A percentile compares a stretch with the other conserved stretches of the same genome.
These are phyloP conservation scores for Artemisia argyi DNA, from an alignment of 129 eudicot species.

Conservation along the genomic window DNA sequence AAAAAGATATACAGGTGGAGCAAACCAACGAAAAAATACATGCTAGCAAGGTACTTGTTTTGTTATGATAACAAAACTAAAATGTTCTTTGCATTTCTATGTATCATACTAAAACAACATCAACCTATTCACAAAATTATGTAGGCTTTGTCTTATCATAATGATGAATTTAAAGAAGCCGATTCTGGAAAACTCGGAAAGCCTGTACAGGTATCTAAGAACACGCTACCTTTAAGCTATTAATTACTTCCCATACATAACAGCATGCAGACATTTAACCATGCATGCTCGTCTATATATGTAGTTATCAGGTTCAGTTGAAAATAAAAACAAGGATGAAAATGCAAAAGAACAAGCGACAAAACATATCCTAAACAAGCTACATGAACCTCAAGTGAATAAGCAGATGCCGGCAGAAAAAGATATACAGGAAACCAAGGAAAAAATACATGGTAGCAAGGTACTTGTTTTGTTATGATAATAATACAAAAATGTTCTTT, in stretches of 20 bases:
- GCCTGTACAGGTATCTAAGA: slow-evolving; percentile 47
- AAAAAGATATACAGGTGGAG: too few species aligned
- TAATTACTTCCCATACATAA: background rate
- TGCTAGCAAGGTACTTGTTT: too few species aligned
- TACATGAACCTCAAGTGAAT: too few species aligned
- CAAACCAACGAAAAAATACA: too few species aligned
- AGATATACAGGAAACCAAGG: too few species aligned
- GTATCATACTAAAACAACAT: slow-evolving; percentile 23
- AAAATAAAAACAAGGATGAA: slow-evolving; percentile 60
- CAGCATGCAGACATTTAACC: background rate
- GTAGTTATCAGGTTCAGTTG: slow-evolving; percentile 74
- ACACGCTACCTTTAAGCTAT: background rate
- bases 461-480: too few species aligned
- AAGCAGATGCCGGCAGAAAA: too few species aligned
- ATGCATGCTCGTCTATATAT: slow-evolving; percentile 14
- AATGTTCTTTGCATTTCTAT: too few species aligned
- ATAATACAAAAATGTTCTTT: too few species aligned
- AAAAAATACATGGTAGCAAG: too few species aligned
- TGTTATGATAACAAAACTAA: too few species aligned
- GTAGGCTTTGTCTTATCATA: background rate
- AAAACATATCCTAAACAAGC: slow-evolving; percentile 26
- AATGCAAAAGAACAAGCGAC: slow-evolving; percentile 55
- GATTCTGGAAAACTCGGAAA: slow-evolving; percentile 53
- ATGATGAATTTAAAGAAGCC: slow-evolving; percentile 65
- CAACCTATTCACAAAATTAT: too few species aligned